Evolutionary conservation across 116 monocot genomes (phyloP).

Genomic region (Papilionanthe hybrid): DNA sequence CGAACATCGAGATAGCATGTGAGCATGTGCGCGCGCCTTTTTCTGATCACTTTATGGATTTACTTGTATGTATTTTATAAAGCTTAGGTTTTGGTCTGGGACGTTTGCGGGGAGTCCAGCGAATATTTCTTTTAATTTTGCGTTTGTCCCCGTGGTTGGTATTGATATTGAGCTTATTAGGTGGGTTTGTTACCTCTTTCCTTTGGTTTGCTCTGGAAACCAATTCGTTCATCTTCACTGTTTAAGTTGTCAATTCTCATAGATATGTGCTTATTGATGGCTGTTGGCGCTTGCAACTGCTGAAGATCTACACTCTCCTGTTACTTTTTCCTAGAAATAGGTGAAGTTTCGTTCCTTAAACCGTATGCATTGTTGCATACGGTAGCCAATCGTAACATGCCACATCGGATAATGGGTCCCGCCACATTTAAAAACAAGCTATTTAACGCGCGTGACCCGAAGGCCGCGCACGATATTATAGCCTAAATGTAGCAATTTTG

Average conservation of each 20-base stretch:
- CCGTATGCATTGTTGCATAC: too few relatives aligned
- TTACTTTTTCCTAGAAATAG: background rate
- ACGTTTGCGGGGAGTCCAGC: background rate
- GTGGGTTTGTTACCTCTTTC: background rate
- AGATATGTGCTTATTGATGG: background rate
- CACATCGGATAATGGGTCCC: too few relatives aligned
- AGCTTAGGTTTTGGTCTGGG: background rate
- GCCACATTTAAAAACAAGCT: too few relatives aligned
- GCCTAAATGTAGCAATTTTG: too few relatives aligned
- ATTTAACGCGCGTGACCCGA: too few relatives aligned
- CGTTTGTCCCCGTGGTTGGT: background rate
- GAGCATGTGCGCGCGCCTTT: background rate
- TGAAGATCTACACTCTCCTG: background rate
- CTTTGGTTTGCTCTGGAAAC: background rate
- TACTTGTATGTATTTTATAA: background rate
- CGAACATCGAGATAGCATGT: background rate
- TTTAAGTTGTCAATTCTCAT: background rate
- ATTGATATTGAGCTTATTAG: background rate
- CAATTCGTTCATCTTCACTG: background rate
- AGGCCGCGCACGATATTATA: too few relatives aligned
- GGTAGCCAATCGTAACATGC: too few relatives aligned
- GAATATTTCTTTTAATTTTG: background rate
- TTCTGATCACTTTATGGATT: background rate
- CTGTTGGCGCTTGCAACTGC: constrained; percentile 2
- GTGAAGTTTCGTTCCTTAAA: background rate